phyloP scores from a whole-genome alignment of 2,329 filamentous ascomycete species.

The Pyricularia sp. region DNA sequence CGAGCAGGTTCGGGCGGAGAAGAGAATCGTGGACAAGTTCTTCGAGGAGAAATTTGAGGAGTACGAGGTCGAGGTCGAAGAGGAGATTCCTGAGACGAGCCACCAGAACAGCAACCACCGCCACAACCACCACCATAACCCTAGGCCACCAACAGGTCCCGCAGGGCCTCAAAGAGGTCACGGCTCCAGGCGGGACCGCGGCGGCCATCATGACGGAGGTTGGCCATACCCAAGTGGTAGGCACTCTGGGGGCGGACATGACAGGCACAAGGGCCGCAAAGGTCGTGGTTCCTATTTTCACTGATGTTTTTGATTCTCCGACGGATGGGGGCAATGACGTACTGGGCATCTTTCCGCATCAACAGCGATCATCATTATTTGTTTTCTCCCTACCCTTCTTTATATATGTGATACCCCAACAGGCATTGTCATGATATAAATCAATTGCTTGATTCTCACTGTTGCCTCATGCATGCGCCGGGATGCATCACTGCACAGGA shows the following conservation, averaged over 20 bases:
- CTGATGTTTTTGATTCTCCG: neutral
- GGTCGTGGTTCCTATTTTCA: neutral
- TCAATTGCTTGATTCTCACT: neutral
- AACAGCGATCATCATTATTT: neutral
- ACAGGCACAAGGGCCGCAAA: conserved; percentile 6
- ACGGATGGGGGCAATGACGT: neutral
- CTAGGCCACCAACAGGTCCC: neutral
- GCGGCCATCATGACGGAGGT: conserved; percentile 2
- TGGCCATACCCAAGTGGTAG: neutral
- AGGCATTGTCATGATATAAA: neutral
- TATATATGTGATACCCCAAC: neutral
- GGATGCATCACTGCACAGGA: neutral
- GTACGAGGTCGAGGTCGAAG: conserved; percentile 69
- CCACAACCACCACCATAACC: conserved; percentile 9
- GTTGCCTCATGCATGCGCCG: neutral
- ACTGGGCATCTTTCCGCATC: neutral
- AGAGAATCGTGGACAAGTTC: conserved; percentile 55
- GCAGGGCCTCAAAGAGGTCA: conserved; percentile 3
- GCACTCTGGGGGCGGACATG: neutral
- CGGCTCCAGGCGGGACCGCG: conserved; percentile 6
- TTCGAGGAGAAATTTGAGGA: conserved; percentile 70
- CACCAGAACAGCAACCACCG: conserved; percentile 7
- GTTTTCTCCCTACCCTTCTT: neutral
- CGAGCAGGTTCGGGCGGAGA: conserved; percentile 64
- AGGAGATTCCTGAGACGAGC: conserved; percentile 33